Evolutionary conservation across 257 asterid species (phyloP).

Genomic region (Oldenlandia corymbosa): DNA sequence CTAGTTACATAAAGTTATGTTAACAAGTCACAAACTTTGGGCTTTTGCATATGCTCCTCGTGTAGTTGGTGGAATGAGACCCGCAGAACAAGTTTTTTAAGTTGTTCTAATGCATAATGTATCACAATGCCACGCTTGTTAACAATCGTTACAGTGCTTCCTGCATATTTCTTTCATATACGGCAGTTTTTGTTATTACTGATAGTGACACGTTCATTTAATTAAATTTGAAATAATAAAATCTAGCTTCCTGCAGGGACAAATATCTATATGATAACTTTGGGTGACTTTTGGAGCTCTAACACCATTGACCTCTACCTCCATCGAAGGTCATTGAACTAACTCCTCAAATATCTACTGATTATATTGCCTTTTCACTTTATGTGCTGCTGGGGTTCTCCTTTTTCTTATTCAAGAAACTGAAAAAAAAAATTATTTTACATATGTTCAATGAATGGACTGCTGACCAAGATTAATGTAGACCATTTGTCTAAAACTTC

Average conservation of each 20-base stretch:
- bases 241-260: slow-evolving; percentile 51
- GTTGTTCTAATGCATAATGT: neutral
- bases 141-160: neutral
- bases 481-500: neutral
- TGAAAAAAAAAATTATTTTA: no score
- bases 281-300: slow-evolving; percentile 95
- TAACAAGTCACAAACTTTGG: neutral
- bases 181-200: neutral
- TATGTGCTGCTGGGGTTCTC: neutral
- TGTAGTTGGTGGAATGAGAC: neutral
- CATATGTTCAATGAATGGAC: no score
- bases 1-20: neutral
- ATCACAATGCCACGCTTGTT: neutral
- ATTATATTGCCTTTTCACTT: neutral
- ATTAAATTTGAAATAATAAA: neutral
- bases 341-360: neutral
- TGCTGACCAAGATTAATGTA: neutral
- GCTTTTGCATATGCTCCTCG: neutral
- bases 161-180: neutral
- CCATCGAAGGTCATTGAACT: slow-evolving; percentile 59
- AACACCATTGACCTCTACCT: slow-evolving; percentile 87
- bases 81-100: neutral
- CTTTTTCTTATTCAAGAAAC: neutral
- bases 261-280: slow-evolving; percentile 63
- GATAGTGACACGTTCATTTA: neutral